A percentile compares a stretch with the other conserved stretches of the same genome.
phyloP scores from a whole-genome alignment of 768 basidiomycete genomes.

The Kondoa subrosea region DNA sequence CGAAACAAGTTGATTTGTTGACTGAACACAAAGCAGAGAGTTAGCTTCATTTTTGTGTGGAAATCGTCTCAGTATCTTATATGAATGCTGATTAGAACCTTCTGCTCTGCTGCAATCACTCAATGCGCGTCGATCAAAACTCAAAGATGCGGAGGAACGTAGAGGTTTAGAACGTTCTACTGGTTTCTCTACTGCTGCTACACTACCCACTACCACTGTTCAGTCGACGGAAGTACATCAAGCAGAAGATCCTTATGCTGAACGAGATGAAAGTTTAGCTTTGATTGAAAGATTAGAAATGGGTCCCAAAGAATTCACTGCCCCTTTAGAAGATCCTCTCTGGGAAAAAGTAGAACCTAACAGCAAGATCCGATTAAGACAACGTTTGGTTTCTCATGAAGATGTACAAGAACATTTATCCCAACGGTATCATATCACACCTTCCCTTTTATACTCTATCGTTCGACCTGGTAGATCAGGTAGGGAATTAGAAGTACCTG shows the following conservation, averaged over 20 bases:
- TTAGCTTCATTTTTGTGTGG: too few relatives aligned
- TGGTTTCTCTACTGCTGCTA: not conserved
- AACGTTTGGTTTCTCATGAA: constrained; percentile 61
- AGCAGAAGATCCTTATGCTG: not conserved
- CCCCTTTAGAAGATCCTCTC: constrained; percentile 52
- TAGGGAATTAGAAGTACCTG: constrained; percentile 62
- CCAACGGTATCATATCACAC: constrained; percentile 72
- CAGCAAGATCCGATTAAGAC: constrained; percentile 57
- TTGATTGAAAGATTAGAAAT: constrained; percentile 59
- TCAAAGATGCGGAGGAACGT: not conserved
- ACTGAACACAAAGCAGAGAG: not conserved
- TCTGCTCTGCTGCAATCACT: not conserved
- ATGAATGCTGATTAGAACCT: not conserved
- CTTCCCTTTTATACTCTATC: constrained; percentile 73
- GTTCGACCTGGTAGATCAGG: constrained; percentile 50
- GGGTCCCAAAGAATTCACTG: constrained; percentile 59
- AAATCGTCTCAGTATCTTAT: not conserved
- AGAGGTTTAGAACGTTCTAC: not conserved
- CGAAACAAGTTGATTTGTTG: not conserved
- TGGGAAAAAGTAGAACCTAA: constrained; percentile 77
- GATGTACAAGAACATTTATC: constrained; percentile 62
- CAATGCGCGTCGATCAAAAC: not conserved
- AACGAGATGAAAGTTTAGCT: constrained; percentile 26
- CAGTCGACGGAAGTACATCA: not conserved
- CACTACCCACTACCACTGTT: not conserved